Evolutionary conservation across 345 rosid genomes (phyloP), one percentile per base, ranked within the genome.

Genomic region (Brassica cretica): DNA sequence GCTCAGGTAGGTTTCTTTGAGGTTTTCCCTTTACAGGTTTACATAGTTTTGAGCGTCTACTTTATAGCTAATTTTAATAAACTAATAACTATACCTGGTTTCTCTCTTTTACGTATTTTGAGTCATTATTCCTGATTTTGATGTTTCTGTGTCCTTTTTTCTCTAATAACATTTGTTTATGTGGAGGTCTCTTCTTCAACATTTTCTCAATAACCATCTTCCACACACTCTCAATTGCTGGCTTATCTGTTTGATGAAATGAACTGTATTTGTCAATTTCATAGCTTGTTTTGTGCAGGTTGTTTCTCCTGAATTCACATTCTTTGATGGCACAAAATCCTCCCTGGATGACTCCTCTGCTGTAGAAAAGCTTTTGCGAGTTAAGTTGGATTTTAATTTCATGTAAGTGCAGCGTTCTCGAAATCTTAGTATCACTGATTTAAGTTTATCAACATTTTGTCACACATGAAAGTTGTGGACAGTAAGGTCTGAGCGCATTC

Each of bases 341-440:
- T 86, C 89, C 75, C 71, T 95, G 70, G 96, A 91, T 74, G 93
- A 91, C 86, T 87, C 92, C 33, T 83, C 89, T 15, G 83, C 84
- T 64, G 89, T 90, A 49, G 99, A 95, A 89, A 93, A 86, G 90
- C 98, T 95, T 85, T 82, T 95, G 59, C 94, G 99, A 53, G 98
- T 94, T 55, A 95, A 89, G 84, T 79, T 93, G 96, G 99, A 95
- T 83, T 82, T 93, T 78, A 93, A 87, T 84, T 95, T 95, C 84
- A 95, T 95, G 99, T 95, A 89, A 90, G 96, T 70, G 61, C 61
- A 14, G 37, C 53, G 29, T 32, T 60, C 46, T 65, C 29, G 61
- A 56, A 75, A 55, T 51, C 53, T 46, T 51, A 5, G 18, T n/a
- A 51, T 51, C 56, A 51, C 19, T n/a, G 56, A 51, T 51, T n/a